These are phyloP conservation scores for Xanthoconium stramineum DNA, from an alignment of 768 basidiomycete genomes.

Conservation along the genomic window DNA sequence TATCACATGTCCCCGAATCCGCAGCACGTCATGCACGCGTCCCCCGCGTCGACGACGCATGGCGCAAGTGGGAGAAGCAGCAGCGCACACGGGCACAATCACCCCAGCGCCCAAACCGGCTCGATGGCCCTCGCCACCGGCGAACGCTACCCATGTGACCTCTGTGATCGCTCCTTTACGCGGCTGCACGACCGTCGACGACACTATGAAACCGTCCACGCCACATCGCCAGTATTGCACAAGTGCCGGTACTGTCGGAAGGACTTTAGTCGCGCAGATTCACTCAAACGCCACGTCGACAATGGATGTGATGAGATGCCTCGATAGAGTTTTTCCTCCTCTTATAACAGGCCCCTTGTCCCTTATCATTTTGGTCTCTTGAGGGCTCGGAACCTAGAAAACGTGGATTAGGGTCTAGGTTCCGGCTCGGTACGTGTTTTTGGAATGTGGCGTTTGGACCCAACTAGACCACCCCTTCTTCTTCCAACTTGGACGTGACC, in stretches of 20 bases:
- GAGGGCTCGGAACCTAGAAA: slow-evolving; percentile 12
- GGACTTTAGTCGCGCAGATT: slow-evolving; percentile 76
- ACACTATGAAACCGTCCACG: slow-evolving; percentile 76
- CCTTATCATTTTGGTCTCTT: slow-evolving; percentile 2
- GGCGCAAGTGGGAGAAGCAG: slow-evolving; percentile 15
- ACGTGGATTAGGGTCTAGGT: slow-evolving; percentile 11
- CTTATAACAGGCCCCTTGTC: neutral
- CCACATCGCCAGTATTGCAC: slow-evolving; percentile 60
- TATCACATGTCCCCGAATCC: slow-evolving; percentile 40
- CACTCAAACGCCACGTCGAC: slow-evolving; percentile 78
- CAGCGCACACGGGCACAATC: slow-evolving; percentile 5
- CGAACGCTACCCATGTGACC: slow-evolving; percentile 69
- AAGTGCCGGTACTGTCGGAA: slow-evolving; percentile 72
- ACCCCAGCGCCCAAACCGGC: slow-evolving; percentile 9
- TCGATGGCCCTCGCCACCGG: slow-evolving; percentile 28
- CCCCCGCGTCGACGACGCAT: slow-evolving; percentile 12
- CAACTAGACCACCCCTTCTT: slow-evolving; percentile 1
- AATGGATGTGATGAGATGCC: slow-evolving; percentile 74
- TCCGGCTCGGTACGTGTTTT: slow-evolving; percentile 8
- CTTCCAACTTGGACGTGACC: slow-evolving; percentile 11
- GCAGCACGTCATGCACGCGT: slow-evolving; percentile 27
- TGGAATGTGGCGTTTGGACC: slow-evolving; percentile 14
- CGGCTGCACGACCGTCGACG: slow-evolving; percentile 79
- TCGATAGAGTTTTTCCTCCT: slow-evolving; percentile 24
- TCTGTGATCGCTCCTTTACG: slow-evolving; percentile 77